Evolutionary conservation across 2,329 filamentous ascomycete species (phyloP), one percentile per base, ranked within the genome.

Genomic region (Talaromyces sp.): DNA sequence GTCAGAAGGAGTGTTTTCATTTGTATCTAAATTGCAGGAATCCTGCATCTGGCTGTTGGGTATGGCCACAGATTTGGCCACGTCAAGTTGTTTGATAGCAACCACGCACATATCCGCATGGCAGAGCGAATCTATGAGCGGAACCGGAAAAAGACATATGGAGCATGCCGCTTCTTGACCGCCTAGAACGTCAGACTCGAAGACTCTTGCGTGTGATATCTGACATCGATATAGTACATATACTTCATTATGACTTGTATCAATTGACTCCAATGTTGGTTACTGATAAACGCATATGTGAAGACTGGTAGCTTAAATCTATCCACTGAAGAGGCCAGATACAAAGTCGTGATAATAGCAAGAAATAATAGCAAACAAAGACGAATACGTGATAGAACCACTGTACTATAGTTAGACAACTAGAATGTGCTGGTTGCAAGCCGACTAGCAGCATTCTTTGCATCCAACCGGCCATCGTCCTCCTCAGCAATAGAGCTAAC

Each of bases 361-460:
- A 27, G 23, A 47, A 47, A 47, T 23, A 47, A 27, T 23, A 18
- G 7, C 8, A 47, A 47, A 27, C n/a, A 47, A 47, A 27, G 44
- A 47, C 16, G 44, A 47, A 47, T 47, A 47, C 44, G 44, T 47
- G 23, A 47, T 18, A 16, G 10, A 16, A 16, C 12, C 40, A 12
- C n/a, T 16, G 33, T 18, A 60, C 61, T 63, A 60, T 52, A 18
- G 16, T 4, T 10, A 31, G 64, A 54, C 51, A 63, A 67, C 75
- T 79, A 98, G 76, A 97, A 97, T 18, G 94, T 97, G 81, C 93
- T 97, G 67, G 92, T 91, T 55, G 94, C 95, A 79, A 99, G 81
- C 72, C 95, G 86, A 78, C 91, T 96, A 40, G 95, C 95, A 59
- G 95, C 95, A 78, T 98, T 99, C 76, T 91, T 87, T 50, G 95